A percentile compares a stretch with the other conserved stretches of the same genome.
phyloP scores from a whole-genome alignment of 331 rosid genomes.

The Quercus lobata region DNA sequence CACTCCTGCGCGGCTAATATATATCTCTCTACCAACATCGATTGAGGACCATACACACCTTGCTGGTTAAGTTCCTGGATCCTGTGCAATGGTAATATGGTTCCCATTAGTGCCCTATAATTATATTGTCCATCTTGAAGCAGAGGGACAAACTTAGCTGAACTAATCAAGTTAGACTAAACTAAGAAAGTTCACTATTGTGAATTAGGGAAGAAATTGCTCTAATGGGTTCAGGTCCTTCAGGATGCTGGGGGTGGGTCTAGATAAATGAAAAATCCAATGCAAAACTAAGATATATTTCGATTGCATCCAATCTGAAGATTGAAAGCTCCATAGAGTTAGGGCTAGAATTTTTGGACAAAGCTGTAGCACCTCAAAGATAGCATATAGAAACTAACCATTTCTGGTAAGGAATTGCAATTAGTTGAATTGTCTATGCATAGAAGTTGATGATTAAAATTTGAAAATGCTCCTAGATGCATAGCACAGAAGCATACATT shows the following conservation, averaged over 20 bases:
- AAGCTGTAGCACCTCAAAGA: no score
- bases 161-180: neutral
- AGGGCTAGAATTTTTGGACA: no score
- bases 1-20: constrained; percentile 22
- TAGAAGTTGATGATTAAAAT: no score
- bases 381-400: no score
- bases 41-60: constrained; percentile 45
- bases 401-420: no score
- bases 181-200: neutral
- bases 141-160: neutral
- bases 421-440: no score
- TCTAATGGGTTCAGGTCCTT: neutral
- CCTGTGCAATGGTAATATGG: constrained; percentile 18
- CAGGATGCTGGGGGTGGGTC: no score
- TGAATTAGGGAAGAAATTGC: neutral
- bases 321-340: no score
- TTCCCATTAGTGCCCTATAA: neutral
- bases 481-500: neutral
- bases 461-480: no score
- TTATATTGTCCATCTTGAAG: neutral
- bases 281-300: no score
- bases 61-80: constrained; percentile 51
- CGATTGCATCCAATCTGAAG: no score
- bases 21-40: constrained; percentile 50
- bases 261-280: no score